Base-by-base conservation (phyloP, 2,329 filamentous ascomycete species). In the Karstenula rhodostoma region DNA sequence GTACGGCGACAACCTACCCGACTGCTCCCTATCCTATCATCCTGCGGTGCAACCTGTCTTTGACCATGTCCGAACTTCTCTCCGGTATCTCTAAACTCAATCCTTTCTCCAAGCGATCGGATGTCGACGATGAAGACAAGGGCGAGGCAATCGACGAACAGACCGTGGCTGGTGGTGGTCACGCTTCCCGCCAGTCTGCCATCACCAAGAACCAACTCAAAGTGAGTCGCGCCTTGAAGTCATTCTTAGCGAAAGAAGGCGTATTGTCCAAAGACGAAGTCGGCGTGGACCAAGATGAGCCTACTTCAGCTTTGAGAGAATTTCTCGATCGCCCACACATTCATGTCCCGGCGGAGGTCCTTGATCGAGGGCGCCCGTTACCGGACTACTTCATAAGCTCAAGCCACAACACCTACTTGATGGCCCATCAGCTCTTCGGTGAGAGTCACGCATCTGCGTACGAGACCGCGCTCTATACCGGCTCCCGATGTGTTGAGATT, bases 351-450 rank as follows among this genome's bases (percentile, higher is more conserved):
- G 61, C 73, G 2, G 76, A 83, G 56, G 74, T 89, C 13, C 82
- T 83, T 9, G 86, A 89, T 68, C 80, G 86, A 58, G 85, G 83
- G 12, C 81, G 87, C 64, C 85, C 88, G 0, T 77, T 92, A 23
- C 85, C 88, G 1, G 87, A 90, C 65, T 92, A 92, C 76, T 91
- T 88, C 70, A 86, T 92, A 77, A 90, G 87, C 75, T 90, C 88
- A 4, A 90, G 87, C 64, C 89, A 92, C 78, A 92, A 92, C 75
- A 92, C 89, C 0, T 92, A 92, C 68, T 80, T 92, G 27, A 81
- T 88, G 68, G 89, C 88, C 0, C 87, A 91, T 73, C 89, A 92
- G 77, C 84, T 92, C 2, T 89, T 83, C 67, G 89, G 89, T 4
- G 80, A 80, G 23, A 89, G 87, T 1, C 86, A 85, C 2, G 87